Evolutionary conservation across 768 basidiomycete species (phyloP).

Genomic region (Trametes maxima): DNA sequence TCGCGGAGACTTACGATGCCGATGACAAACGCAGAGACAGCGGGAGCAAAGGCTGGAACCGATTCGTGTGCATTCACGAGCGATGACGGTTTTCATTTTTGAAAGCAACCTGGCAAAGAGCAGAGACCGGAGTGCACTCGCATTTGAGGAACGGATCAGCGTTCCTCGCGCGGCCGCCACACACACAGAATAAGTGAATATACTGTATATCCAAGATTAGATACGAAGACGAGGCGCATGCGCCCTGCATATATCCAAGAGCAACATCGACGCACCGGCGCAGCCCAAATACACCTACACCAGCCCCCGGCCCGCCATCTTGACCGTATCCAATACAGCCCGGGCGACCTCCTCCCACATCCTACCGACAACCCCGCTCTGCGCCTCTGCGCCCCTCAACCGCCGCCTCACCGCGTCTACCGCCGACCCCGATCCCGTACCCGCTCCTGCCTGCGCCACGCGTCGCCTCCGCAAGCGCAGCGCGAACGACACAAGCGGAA

Average conservation of each 20-base stretch:
- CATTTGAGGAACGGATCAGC: too few species aligned
- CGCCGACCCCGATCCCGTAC: slow-evolving; percentile 36
- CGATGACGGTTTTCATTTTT: too few species aligned
- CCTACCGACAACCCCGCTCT: slow-evolving; percentile 37
- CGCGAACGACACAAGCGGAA: slow-evolving; percentile 48
- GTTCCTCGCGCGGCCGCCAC: too few species aligned
- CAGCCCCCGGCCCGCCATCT: slow-evolving; percentile 77
- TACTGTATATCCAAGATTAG: not conserved
- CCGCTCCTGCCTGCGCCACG: slow-evolving; percentile 21
- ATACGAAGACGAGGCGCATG: not conserved
- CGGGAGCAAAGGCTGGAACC: too few species aligned
- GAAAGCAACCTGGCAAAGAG: too few species aligned
- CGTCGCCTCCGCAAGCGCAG: slow-evolving; percentile 54
- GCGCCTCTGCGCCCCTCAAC: slow-evolving; percentile 45
- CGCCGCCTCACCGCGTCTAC: slow-evolving; percentile 62
- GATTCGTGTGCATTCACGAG: too few species aligned
- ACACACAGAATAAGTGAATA: not conserved
- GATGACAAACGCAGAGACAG: too few species aligned
- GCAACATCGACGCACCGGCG: slow-evolving; percentile 39
- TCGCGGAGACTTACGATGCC: too few species aligned
- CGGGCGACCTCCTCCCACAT: slow-evolving; percentile 55
- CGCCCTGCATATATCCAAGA: slow-evolving; percentile 34
- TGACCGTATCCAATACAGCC: slow-evolving; percentile 64
- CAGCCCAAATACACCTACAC: slow-evolving; percentile 41
- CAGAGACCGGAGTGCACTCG: too few species aligned